Base-by-base conservation (phyloP, 2,329 filamentous ascomycete genomes). In the Beauveria pseudobassiana region DNA sequence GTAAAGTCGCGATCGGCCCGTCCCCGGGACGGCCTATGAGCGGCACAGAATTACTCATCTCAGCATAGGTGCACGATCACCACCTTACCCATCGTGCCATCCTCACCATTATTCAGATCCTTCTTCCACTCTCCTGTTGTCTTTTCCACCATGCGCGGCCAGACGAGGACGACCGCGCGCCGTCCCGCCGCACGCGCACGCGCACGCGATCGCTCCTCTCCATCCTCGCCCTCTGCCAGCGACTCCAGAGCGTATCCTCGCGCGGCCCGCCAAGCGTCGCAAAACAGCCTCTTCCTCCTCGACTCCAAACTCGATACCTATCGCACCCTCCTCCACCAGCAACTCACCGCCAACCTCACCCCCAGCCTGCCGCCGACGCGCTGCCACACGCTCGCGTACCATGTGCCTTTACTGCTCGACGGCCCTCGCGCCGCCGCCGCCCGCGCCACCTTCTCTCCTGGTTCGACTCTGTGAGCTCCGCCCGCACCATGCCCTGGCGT, bases 401-500 rank as follows among this genome's bases (percentile, higher is more conserved):
- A 85, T 67, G 73, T 74, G 2, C 81, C 82, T 0, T 71, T 80
- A 5, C 73, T 85, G 3, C 74, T 85, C 2, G 71, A 77, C 62
- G 72, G 68, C 42, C 26, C 69, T 2, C 68, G 74, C 20, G 75
- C 72, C 20, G 64, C 64, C 4, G 46, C 68, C 1, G 67, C 71
- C 18, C 76, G 78, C 1, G 65, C 66, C 1, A 64, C 74, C 5
- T 74, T 1, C 76, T 85, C 1, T 38, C 66, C 18, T 85, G 82
- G 82, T 85, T 83, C 66, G 79, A 82, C 64, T 64, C 72, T 5
- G 76, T 79, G 42, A 77, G 76, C 67, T 68, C 72, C 14, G 64
- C 72, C 1, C 81, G 82, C n/a, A 71, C 74, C 14, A 85, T 85
- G 82, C 82, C 82, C 2, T 85, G 82, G 82, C 80, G 85, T 34